These are phyloP conservation scores for Naumovozyma dairenensis DNA, from an alignment of 805 yeast genomes.

Conservation along the genomic window DNA sequence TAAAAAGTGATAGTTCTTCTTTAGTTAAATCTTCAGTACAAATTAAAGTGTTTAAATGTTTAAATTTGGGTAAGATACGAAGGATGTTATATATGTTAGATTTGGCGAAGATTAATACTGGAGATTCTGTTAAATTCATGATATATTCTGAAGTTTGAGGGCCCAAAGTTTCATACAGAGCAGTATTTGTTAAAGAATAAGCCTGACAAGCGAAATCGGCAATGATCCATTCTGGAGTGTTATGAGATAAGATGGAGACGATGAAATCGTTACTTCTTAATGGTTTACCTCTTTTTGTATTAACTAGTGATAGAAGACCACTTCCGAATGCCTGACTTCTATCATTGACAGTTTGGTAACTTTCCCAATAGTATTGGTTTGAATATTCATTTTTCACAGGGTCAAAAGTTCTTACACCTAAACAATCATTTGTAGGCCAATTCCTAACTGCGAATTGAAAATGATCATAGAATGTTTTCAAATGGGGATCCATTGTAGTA, in stretches of 20 bases:
- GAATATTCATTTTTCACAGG: conserved; percentile 31
- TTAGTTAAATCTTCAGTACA: conserved; percentile 41
- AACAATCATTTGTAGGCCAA: conserved; percentile 32
- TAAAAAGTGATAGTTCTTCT: conserved; percentile 27
- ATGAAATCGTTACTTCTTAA: conserved; percentile 35
- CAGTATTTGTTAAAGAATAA: conserved; percentile 45
- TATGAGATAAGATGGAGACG: conserved; percentile 46
- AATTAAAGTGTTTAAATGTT: conserved; percentile 40
- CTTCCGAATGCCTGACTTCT: conserved; percentile 44
- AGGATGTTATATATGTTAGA: conserved; percentile 42
- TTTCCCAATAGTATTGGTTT: conserved; percentile 34
- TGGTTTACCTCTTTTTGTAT: conserved; percentile 26
- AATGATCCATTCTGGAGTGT: conserved; percentile 59
- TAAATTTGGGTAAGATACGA: conserved; percentile 34
- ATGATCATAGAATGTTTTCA: conserved; percentile 37
- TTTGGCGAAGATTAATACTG: conserved; percentile 47
- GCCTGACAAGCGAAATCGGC: conserved; percentile 60
- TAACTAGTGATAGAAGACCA: conserved; percentile 41
- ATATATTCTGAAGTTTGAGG: conserved; percentile 55
- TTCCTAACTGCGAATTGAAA: conserved; percentile 35
- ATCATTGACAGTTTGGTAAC: conserved; percentile 34
- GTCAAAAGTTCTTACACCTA: conserved; percentile 36
- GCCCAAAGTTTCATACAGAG: conserved; percentile 49
- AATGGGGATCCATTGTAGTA: conserved; percentile 33
- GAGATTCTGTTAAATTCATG: conserved; percentile 49